Base-by-base conservation (phyloP, 495 filamentous ascomycete species). In the Tuber melanosporum region DNA sequence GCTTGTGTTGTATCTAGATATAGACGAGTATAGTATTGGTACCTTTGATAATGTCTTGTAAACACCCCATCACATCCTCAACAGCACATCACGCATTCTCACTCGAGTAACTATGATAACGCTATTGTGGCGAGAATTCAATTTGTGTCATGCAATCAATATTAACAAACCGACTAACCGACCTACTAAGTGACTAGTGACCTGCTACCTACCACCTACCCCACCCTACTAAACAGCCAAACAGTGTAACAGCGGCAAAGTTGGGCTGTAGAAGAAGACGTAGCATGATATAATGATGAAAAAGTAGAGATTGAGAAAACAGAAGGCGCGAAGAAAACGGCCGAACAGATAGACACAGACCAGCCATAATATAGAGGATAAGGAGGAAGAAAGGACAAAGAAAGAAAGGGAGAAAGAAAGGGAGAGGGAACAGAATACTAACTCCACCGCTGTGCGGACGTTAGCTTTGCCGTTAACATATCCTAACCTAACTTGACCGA, bases 351-450 rank as follows among this genome's bases (percentile, higher is more conserved):
- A 74, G 42, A 71, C 20, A 44, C 73, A 81, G 72, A 52, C 76
- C 82, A 78, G 70, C 79, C 36, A 75, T 78, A 78, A 84, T 82
- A 42, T 84, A 76, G 62, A n/a, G 26, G 22, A 32, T 2, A 26
- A 66, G 12, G 3, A 32, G 12, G 3, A 32, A 14, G 57, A n/a
- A 66, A 26, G 22, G 20, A 10, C 20, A 57, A 57, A 26, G 49
- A 26, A 57, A n/a, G n/a, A 6, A 26, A 12, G 26, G 12, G 8
- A 66, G 12, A n/a, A 6, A 32, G 7, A 66, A 57, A 12, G 22
- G n/a, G n/a, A 12, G 3, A 22, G 49, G 20, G n/a, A 12, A 10
- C 22, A n/a, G 49, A n/a, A 57, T 12, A n/a, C 9, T 22, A 57
- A 57, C 8, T 57, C 49, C 49, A 57, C 49, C 9, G 22, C 22